Base-by-base conservation (phyloP, 805 yeast species). In the Hanseniaspora valbyensis region DNA sequence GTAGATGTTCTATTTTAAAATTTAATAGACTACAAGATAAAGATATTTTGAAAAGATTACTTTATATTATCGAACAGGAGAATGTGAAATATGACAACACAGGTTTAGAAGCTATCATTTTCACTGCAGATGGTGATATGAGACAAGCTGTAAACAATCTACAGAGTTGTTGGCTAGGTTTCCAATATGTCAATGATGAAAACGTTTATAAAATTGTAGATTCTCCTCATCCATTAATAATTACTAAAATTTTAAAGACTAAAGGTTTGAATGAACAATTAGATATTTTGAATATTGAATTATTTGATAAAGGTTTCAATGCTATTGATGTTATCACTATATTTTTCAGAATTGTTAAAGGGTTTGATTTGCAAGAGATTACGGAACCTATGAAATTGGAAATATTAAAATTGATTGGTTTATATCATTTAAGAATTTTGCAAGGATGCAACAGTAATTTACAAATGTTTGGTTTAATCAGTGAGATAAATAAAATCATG, bases 41-140 rank as follows among this genome's bases (percentile, higher is more conserved):
- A 55, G 95, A 92, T 65, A 87, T 92, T 1, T 71, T 89, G 60
- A 74, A 78, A 56, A 74, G 95, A 54, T 68, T 92, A 48, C 64
- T 85, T 55, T 83, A 85, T 58, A 75, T 92, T 21, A 74, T 80
- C 42, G 72, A 80, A 56, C 97, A 92, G 63, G 50, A 41, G 26
- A 63, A 78, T 40, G 83, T 90, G 13, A 71, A 86, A 60, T 84
- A 77, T 65, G 78, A 89, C 16, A 84, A 87, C 54, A 96, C 87
- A 64, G 98, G 98, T 0, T 67, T 92, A 32, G 87, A 87, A 57
- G 97, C 98, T 0, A 73, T 92, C 53, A 79, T 92, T 14, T 92
- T 92, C 67, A 82, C 96, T 0, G 94, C 96, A 0, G 98, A 92
- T 62, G 98, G 98, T 53, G 98, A 92, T 63, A 90, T 92, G 98